Conservation (phyloP, 352 stramenopile genomes). For the Phytopythium litorale region DNA sequence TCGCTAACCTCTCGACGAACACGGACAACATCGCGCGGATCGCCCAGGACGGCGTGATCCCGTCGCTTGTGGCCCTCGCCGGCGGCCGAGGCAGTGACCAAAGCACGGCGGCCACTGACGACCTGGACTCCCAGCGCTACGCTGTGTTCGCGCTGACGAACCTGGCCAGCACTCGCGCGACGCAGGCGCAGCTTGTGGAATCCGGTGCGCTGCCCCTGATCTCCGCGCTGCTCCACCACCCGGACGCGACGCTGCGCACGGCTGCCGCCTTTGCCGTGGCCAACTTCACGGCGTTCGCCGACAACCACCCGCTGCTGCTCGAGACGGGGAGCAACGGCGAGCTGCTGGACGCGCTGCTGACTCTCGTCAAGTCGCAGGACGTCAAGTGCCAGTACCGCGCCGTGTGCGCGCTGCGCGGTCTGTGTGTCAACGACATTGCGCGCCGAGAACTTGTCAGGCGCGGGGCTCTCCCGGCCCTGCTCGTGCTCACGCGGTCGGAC, state of each 20-base stretch:
- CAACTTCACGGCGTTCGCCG: constrained; percentile 92
- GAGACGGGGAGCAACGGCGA: constrained; percentile 21
- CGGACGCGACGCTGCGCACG: constrained; percentile 86
- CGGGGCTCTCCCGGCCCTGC: constrained; percentile 83
- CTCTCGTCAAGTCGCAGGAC: constrained; percentile 57
- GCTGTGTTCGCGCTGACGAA: constrained; percentile 93
- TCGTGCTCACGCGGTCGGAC: constrained; percentile 89
- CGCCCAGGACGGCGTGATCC: constrained; percentile 86
- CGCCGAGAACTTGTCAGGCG: constrained; percentile 88
- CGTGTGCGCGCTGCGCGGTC: constrained; percentile 88
- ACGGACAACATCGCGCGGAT: constrained; percentile 88
- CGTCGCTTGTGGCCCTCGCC: constrained; percentile 83
- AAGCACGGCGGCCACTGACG: constrained; percentile 39
- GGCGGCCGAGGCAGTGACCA: constrained; percentile 25
- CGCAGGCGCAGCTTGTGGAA: constrained; percentile 83
- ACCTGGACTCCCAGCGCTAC: constrained; percentile 92
- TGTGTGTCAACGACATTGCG: constrained; percentile 87
- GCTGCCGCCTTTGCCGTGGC: constrained; percentile 89
- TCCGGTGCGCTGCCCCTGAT: constrained; percentile 72
- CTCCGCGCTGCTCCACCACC: constrained; percentile 59
- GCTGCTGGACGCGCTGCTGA: constrained; percentile 52
- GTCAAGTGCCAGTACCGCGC: constrained; percentile 87
- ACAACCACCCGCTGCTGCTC: constrained; percentile 89
- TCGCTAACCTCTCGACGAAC: constrained; percentile 95
- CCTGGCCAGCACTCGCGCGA: constrained; percentile 80